Conservation (phyloP, 2,329 filamentous ascomycete genomes). For the Aspergillus tubingensis region DNA sequence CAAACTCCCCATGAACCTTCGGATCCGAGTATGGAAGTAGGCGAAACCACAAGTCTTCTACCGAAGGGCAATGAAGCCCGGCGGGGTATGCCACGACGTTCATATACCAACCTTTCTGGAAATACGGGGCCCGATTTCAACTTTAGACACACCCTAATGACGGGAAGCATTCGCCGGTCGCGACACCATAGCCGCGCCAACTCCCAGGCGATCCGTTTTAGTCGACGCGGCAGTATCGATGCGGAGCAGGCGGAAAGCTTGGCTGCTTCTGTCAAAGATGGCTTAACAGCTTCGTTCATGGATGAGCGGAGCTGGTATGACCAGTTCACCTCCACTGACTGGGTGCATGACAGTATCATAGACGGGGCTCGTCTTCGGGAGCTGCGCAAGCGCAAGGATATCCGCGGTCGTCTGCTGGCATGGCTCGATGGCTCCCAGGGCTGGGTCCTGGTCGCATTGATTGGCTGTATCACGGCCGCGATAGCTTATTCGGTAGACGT, state of each 20-base stretch:
- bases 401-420: conserved; percentile 74
- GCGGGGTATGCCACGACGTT: conserved; percentile 31
- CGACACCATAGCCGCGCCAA: conserved; percentile 52
- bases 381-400: conserved; percentile 76
- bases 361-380: conserved; percentile 88
- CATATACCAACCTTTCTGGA: conserved; percentile 40
- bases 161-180: conserved; percentile 41
- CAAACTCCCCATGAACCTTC: conserved; percentile 36
- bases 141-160: conserved; percentile 37
- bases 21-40: conserved; percentile 31
- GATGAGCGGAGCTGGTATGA: conserved; percentile 98
- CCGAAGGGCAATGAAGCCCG: conserved; percentile 21
- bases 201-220: conserved; percentile 54
- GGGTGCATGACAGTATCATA: conserved; percentile 96
- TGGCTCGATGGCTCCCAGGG: conserved; percentile 87
- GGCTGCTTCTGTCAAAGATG: conserved; percentile 50
- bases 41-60: conserved; percentile 41
- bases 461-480: conserved; percentile 80
- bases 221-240: conserved; percentile 60
- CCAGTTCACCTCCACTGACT: conserved; percentile 95
- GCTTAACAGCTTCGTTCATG: conserved; percentile 61
- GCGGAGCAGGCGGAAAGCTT: conserved; percentile 33
- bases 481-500: conserved; percentile 89
- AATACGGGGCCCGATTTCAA: conserved; percentile 34
- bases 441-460: conserved; percentile 89